Base-by-base conservation (phyloP, 1,284 basidiomycete species). In the Ganoderma sinense region DNA sequence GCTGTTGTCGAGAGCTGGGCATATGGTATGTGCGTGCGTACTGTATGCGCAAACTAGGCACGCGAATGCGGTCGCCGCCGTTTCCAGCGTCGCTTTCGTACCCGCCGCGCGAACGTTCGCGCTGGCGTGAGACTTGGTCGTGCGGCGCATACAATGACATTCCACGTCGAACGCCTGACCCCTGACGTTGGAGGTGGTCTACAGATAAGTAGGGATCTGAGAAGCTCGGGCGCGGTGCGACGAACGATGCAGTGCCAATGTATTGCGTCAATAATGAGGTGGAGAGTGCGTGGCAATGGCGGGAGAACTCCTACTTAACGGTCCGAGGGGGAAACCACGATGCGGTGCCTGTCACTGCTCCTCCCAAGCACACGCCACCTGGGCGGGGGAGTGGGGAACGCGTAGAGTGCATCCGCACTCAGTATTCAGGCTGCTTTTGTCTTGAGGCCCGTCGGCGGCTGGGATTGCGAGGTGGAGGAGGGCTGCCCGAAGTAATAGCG, bases 401-500 rank as follows among this genome's bases (percentile, higher is more conserved):
- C 43, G 13, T 23, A 23, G 14, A 26, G 58, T 39, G 58, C 31
- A 11, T 51, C 11, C 48, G 48, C 48, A 51, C 23, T 26, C 11
- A 10, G 48, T 5, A 26, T 23, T 65, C 45, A 69, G 23, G 68
- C 31, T 8, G 58, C 36, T 62, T 71, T 73, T 29, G 51, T 5
- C 64, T 68, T 71, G 29, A 45, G 16, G 6, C 58, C 29, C 29
- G n/a, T 36, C 48, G 31, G 40, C 11, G 48, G 6, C 48, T 14
- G 48, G 1, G 45, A 11, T 7, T 36, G n/a, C 40, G 36, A 31
- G 39, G 61, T 20, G 6, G 66, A 55, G 13, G 59, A 64, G 45
- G 65, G 60, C 66, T 73, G 67, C 56, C 73, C 71, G 70, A 61
- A 74, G 64, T 72, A 74, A 77, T 88, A 91, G 31, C 85, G 84